Evolutionary conservation across 2,329 filamentous ascomycete species (phyloP).

Genomic region (Iodosphaeria phyllophila): DNA sequence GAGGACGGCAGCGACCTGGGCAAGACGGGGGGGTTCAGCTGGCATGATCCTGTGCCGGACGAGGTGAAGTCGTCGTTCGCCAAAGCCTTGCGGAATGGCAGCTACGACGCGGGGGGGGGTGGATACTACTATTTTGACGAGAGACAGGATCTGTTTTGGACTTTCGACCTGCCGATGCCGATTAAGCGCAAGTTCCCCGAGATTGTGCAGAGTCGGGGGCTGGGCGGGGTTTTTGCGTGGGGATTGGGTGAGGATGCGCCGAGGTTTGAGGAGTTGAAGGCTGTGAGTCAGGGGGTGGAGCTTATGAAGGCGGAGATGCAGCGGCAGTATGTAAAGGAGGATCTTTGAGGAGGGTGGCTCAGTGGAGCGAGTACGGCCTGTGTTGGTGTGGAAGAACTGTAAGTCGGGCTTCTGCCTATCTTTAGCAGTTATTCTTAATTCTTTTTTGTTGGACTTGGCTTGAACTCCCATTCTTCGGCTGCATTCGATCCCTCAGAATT

Average conservation of each 20-base stretch:
- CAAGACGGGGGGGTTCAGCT: conserved; percentile 15
- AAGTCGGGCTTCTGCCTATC: too few species aligned
- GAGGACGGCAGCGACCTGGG: conserved; percentile 39
- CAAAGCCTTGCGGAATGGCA: conserved; percentile 7
- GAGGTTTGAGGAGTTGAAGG: conserved; percentile 9
- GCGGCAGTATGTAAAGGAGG: neutral
- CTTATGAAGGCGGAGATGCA: too few species aligned
- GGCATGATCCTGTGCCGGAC: conserved; percentile 10
- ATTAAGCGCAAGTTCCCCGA: conserved; percentile 12
- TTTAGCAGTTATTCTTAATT: too few species aligned
- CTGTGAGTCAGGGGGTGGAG: conserved; percentile 8
- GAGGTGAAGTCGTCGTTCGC: conserved; percentile 11
- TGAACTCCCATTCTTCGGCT: too few species aligned
- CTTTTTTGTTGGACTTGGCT: too few species aligned
- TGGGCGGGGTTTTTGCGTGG: conserved; percentile 16
- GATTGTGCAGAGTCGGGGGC: conserved; percentile 8
- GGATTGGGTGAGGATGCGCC: conserved; percentile 15
- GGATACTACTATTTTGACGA: conserved; percentile 14
- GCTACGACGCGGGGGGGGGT: conserved; percentile 11
- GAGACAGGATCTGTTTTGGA: conserved; percentile 14
- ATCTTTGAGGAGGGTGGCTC: too few species aligned
- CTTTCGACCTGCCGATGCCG: conserved; percentile 12
- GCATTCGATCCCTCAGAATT: too few species aligned
- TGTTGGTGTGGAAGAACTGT: too few species aligned
- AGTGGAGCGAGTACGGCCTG: too few species aligned